Evolutionary conservation across 208 protist species (phyloP), one percentile per base, ranked within the genome.

Genomic region (Acanthamoeba lugdunensis): DNA sequence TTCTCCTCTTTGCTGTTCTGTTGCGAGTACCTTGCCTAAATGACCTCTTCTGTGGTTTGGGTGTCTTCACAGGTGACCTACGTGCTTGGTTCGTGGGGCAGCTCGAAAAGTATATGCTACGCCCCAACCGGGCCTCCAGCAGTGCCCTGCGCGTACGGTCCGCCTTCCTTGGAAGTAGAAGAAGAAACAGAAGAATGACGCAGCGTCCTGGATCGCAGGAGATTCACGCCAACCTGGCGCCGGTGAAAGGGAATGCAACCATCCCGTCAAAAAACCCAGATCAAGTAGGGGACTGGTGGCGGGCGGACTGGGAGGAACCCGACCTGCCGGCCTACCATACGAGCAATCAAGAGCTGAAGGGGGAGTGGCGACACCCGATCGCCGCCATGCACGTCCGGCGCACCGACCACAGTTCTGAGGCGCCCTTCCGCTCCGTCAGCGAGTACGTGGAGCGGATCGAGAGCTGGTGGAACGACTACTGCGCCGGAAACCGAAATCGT

Each of bases 361-460:
- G 37, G 14, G 25, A 82, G 33, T 82, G 75, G 75, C 75, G 75
- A 11, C 41, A 82, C 75, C 75, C 75, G 5, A 82, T 52, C 18
- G 75, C 75, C 41, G 75, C 30, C 30, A 82, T 82, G 75, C 75
- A 82, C 45, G 75, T 82, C 21, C 75, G 75, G 37, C 75, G 75
- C 30, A 82, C 75, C 5, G 75, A 82, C 45, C 75, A 82, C n/a
- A 3, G 75, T 33, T 11, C 30, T 2, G 75, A 82, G 75, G 75
- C 75, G n/a, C 75, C 75, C 37, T 82, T 82, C 75, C 75, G 75
- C 11, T 11, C 52, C 9, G 75, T 82, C 3, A 2, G 48, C 18
- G 75, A 82, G 41, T 82, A 82, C 37, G 11, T 82, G 75, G 75
- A 82, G 9, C 75, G 14, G 45, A 82, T 82, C 37, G 9, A 82